Base-by-base conservation (phyloP, 1,139 yeast species). In the Lodderomyces pseudojiufengensis region DNA sequence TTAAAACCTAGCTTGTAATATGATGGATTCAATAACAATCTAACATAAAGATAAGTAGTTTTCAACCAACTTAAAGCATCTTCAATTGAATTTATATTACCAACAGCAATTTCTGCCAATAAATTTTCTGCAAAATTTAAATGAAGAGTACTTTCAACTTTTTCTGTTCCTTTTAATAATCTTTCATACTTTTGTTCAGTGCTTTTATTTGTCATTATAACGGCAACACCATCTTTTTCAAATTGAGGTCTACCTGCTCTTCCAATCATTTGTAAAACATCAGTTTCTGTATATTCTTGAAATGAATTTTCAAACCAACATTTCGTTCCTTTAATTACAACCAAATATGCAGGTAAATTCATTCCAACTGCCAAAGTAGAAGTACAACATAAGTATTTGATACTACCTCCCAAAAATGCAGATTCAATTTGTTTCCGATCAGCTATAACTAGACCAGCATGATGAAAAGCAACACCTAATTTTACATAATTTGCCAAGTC, bases 351-450 rank as follows among this genome's bases (percentile, higher is more conserved):
- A 3, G 84, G 84, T 30, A 78, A 57, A 45, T 78, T 78, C 21
- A 76, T 76, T 38, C 83, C 84, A 56, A 78, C 73, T 0, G 84
- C 80, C 41, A 78, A 55, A 0, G 82, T 78, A 0, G 82, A 74
- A 1, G 84, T 78, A 1, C 76, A 74, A 35, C 81, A 76, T 22
- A 78, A 46, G 4, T 73, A 55, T 36, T 55, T 59, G 10, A 74
- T 50, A 2, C 52, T 49, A 0, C 79, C 79, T 11, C 50, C 52
- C 2, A 66, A 52, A 40, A 76, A 78, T 9, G 58, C 53, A 13
- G 52, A 51, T 44, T 78, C 83, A 12, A 76, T 63, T 3, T 54
- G 44, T 11, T 45, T 48, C 31, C 83, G 54, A 46, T 78, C 83
- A 2, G 51, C 55, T 31, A 54, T 44, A 3, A 68, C 53, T 29